Percentiles rank a stretch among this genome's conserved stretches.
Conservation (phyloP, 108 stramenopile species). For the Nitzschia putrida region DNA sequence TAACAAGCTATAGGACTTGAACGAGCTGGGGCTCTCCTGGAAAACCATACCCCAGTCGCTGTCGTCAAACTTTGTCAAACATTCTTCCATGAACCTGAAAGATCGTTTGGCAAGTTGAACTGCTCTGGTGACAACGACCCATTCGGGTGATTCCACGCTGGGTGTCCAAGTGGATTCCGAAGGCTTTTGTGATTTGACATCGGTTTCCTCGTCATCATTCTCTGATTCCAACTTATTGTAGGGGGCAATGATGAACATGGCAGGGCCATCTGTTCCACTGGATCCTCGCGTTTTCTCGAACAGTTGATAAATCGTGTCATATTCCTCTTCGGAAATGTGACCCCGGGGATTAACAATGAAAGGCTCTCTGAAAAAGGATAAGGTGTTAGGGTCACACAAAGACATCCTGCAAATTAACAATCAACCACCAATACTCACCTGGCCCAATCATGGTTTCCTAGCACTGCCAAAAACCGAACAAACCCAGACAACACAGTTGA, state of each 20-base stretch:
- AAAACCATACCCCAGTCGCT: slow-evolving; percentile 65
- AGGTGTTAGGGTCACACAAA: slow-evolving; percentile 2
- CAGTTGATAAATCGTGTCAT: slow-evolving; percentile 50
- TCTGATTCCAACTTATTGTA: slow-evolving; percentile 48
- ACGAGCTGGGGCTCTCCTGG: slow-evolving; percentile 62
- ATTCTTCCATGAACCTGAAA: slow-evolving; percentile 52
- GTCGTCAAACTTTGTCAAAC: slow-evolving; percentile 30
- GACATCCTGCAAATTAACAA: background rate
- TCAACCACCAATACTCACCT: slow-evolving; percentile 32
- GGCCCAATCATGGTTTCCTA: slow-evolving; percentile 79
- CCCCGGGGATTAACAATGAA: slow-evolving; percentile 85
- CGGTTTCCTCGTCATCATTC: slow-evolving; percentile 16
- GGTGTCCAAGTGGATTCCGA: slow-evolving; percentile 49
- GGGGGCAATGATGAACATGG: slow-evolving; percentile 85
- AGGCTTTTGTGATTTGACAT: background rate
- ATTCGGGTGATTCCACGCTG: slow-evolving; percentile 56
- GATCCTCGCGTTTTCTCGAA: slow-evolving; percentile 67
- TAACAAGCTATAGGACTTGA: slow-evolving; percentile 76
- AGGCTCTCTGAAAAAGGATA: slow-evolving; percentile 47
- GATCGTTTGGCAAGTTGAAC: slow-evolving; percentile 72
- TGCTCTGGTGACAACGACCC: slow-evolving; percentile 65
- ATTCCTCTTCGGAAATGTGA: slow-evolving; percentile 61
- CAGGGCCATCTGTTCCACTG: slow-evolving; percentile 52
- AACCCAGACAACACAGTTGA: slow-evolving; percentile 67
- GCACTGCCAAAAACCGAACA: slow-evolving; percentile 60